phyloP scores from a whole-genome alignment of 1,284 basidiomycete species.

The Ceratobasidium theobromae region DNA sequence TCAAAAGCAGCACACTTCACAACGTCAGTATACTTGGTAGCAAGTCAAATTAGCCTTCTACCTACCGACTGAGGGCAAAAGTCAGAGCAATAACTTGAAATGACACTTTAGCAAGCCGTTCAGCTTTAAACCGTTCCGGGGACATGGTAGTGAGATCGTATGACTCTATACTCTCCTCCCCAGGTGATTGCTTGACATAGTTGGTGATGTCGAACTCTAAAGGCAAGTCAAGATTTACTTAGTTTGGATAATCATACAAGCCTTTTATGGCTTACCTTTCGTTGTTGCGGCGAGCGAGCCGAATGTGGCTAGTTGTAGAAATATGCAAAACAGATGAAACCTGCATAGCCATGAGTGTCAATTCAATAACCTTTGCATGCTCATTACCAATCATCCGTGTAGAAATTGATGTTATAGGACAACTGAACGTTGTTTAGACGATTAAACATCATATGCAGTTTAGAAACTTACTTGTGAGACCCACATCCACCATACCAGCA shows the following conservation, averaged over 20 bases:
- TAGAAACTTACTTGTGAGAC: not conserved
- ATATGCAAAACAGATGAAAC: not conserved
- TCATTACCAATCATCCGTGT: not conserved
- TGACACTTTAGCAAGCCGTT: not conserved
- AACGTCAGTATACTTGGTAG: not conserved
- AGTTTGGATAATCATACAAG: not conserved
- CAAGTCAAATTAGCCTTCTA: not conserved
- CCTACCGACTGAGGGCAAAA: conserved; percentile 10
- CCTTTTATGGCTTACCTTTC: not conserved
- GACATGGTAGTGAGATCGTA: not conserved
- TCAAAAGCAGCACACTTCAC: not conserved
- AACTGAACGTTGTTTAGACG: not conserved
- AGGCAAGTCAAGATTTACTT: not conserved
- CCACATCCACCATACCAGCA: not conserved
- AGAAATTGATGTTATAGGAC: not conserved
- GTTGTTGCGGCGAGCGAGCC: not conserved
- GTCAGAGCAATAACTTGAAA: not conserved
- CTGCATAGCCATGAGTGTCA: not conserved
- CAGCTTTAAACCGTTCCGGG: not conserved
- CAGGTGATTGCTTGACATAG: not conserved
- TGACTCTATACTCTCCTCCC: not conserved
- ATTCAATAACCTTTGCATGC: not conserved
- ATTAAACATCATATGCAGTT: not conserved
- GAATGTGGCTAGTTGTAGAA: not conserved
- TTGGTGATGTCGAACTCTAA: not conserved